phyloP scores from a whole-genome alignment of 164 flowering plant genomes.

The Berberis vulgaris region DNA sequence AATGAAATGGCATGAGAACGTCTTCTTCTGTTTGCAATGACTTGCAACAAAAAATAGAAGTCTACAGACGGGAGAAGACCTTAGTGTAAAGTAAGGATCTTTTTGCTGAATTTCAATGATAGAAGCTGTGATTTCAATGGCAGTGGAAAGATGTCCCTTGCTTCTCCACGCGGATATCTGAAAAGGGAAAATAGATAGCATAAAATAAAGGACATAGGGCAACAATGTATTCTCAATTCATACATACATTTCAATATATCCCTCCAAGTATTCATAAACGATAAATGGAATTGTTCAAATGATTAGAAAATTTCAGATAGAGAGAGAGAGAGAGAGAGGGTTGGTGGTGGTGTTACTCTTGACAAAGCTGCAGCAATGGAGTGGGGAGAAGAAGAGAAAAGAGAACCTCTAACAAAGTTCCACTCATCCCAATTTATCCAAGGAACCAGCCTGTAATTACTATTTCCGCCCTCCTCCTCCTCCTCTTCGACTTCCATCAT shows the following conservation, averaged over 20 bases:
- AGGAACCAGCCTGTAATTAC: constrained; percentile 39
- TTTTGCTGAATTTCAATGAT: constrained; percentile 63
- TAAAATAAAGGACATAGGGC: not conserved
- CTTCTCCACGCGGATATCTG: constrained; percentile 76
- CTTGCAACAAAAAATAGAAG: not conserved
- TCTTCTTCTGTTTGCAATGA: not conserved
- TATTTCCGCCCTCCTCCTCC: not conserved
- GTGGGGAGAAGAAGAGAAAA: constrained; percentile 59
- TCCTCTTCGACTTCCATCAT: not conserved
- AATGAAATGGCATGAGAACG: not conserved
- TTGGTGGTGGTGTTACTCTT: constrained; percentile 32
- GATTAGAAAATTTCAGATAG: too few species aligned
- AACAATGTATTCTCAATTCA: not conserved
- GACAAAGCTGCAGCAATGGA: constrained; percentile 42
- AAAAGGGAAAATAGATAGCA: not conserved
- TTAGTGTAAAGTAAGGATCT: constrained; percentile 64
- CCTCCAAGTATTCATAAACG: too few species aligned
- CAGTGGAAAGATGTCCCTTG: constrained; percentile 66
- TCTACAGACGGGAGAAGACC: not conserved
- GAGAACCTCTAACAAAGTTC: constrained; percentile 56
- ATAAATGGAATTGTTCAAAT: too few species aligned
- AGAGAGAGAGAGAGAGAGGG: not conserved
- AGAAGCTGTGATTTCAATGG: constrained; percentile 61
- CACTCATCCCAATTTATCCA: constrained; percentile 91
- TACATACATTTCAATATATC: not conserved